These are phyloP conservation scores for Sisymbrium irio DNA, from an alignment of 345 rosid genomes.

Conservation along the genomic window DNA sequence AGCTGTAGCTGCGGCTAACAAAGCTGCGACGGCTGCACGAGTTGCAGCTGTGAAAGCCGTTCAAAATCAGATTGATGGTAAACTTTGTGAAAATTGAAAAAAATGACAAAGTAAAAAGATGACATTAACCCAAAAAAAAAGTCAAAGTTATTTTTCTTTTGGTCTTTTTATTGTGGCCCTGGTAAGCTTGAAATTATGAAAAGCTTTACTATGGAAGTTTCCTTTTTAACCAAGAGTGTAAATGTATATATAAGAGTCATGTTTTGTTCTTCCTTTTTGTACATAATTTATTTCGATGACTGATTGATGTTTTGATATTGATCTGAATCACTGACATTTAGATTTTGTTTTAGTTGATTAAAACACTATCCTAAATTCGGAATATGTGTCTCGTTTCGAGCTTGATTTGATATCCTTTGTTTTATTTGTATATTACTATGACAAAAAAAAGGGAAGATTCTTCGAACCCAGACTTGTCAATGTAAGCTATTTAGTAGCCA, in stretches of 20 bases:
- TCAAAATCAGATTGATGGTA: conserved; percentile 81
- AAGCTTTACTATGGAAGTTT: conserved; percentile 22
- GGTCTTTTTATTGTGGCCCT: neutral
- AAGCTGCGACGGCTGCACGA: conserved; percentile 93
- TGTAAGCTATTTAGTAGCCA: conserved; percentile 10
- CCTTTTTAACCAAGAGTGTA: conserved; percentile 17
- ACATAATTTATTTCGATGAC: neutral
- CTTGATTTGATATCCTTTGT: conserved; percentile 12
- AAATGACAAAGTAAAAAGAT: neutral
- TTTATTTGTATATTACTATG: neutral
- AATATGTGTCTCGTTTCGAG: conserved; percentile 14
- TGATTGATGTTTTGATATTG: conserved; percentile 26
- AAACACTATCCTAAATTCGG: conserved; percentile 10
- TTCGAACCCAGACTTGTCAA: conserved; percentile 15
- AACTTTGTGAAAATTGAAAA: conserved; percentile 53
- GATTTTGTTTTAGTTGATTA: conserved; percentile 2
- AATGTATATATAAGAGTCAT: conserved; percentile 24
- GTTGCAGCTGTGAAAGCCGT: conserved; percentile 94
- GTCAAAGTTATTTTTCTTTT: neutral
- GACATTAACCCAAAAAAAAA: conserved; percentile 3
- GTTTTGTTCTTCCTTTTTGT: neutral
- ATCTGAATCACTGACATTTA: conserved; percentile 26
- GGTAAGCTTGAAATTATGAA: conserved; percentile 25
- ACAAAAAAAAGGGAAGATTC: neutral
- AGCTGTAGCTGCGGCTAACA: conserved; percentile 72